phyloP scores from a whole-genome alignment of 169 alveolate species.

The Babesia bigemina region DNA sequence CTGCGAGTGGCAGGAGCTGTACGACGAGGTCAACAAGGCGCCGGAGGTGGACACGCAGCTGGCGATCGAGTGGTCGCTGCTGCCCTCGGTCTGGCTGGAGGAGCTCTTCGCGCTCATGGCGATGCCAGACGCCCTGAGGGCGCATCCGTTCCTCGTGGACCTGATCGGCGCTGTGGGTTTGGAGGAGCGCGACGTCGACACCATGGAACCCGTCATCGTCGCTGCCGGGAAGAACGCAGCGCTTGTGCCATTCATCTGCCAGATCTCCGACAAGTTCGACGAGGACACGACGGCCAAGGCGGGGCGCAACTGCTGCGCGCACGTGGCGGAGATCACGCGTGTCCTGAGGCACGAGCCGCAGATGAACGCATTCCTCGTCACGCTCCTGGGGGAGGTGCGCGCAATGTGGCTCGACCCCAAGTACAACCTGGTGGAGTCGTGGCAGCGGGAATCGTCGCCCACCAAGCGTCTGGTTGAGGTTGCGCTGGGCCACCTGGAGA shows the following conservation, averaged over 20 bases:
- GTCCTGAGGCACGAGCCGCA: conserved; percentile 11
- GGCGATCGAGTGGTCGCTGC: conserved; percentile 29
- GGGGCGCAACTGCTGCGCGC: conserved; percentile 15
- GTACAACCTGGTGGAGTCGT: conserved; percentile 27
- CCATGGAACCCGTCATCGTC: conserved; percentile 11
- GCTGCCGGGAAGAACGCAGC: conserved; percentile 31
- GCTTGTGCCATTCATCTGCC: conserved; percentile 28
- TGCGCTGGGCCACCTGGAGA: conserved; percentile 5
- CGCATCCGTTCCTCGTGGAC: conserved; percentile 23
- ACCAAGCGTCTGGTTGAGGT: conserved; percentile 22
- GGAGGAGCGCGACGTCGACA: background rate
- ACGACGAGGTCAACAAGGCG: background rate
- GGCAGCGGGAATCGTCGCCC: conserved; percentile 9
- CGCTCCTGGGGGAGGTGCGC: conserved; percentile 28
- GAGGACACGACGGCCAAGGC: conserved; percentile 5
- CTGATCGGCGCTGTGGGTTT: background rate
- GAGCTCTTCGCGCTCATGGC: conserved; percentile 40
- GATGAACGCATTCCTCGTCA: conserved; percentile 8
- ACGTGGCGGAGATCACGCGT: conserved; percentile 5
- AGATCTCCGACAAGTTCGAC: background rate
- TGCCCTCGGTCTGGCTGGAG: conserved; percentile 39
- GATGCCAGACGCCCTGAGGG: background rate
- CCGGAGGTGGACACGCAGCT: background rate
- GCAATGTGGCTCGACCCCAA: conserved; percentile 45
- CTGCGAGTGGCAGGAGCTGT: conserved; percentile 18